phyloP scores from a whole-genome alignment of 352 stramenopile genomes.

The Poterioochromonas sp. region DNA sequence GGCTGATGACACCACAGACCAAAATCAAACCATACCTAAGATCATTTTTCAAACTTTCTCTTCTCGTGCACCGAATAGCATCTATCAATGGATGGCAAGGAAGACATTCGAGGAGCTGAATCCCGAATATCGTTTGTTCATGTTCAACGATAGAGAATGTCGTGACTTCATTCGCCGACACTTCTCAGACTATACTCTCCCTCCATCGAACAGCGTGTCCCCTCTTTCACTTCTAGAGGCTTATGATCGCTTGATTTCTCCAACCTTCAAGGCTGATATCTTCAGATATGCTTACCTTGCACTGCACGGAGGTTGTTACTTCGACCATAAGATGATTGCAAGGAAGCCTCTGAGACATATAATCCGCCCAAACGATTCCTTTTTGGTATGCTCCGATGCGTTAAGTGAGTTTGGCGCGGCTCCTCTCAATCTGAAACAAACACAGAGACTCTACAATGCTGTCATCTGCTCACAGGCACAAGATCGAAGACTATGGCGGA shows the following conservation, averaged over 20 bases:
- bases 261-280: constrained; percentile 7
- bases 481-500: neutral
- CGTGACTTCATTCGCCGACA: neutral
- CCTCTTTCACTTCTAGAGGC: neutral
- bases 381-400: constrained; percentile 13
- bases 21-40: neutral
- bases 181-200: neutral
- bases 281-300: constrained; percentile 4
- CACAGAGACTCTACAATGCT: neutral
- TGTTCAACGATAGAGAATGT: constrained; percentile 12
- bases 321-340: constrained; percentile 13
- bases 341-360: neutral
- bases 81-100: neutral
- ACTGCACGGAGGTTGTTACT: neutral
- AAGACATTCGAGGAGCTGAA: constrained; percentile 1
- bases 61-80: neutral
- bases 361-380: neutral
- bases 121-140: neutral
- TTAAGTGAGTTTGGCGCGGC: neutral
- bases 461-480: neutral
- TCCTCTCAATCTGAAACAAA: neutral
- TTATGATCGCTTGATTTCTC: neutral
- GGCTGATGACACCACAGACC: neutral
- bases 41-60: neutral
- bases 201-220: no score